phyloP scores from a whole-genome alignment of 805 yeast genomes.

The Suhomyces kilbournensis region DNA sequence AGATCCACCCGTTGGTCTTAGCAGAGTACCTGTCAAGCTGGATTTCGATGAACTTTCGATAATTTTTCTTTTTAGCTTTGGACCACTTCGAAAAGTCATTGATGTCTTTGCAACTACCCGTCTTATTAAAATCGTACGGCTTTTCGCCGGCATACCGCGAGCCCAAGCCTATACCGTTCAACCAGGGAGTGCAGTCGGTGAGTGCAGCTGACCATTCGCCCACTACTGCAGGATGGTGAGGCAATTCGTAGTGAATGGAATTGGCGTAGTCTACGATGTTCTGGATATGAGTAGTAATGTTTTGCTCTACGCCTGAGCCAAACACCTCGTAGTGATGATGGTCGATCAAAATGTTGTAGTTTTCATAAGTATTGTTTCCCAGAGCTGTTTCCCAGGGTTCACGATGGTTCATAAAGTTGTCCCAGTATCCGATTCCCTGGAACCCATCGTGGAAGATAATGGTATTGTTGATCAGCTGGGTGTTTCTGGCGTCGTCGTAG shows the following conservation, averaged over 20 bases:
- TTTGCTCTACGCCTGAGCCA: slow-evolving; percentile 21
- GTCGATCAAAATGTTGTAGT: slow-evolving; percentile 36
- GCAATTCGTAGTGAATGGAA: slow-evolving; percentile 34
- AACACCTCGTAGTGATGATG: slow-evolving; percentile 43
- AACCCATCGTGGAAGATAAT: slow-evolving; percentile 69
- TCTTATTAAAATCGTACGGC: slow-evolving; percentile 27
- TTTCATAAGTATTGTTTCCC: slow-evolving; percentile 7
- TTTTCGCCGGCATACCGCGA: slow-evolving; percentile 53
- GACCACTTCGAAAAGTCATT: slow-evolving; percentile 43
- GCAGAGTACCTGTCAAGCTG: slow-evolving; percentile 53
- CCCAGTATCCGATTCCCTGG: slow-evolving; percentile 53
- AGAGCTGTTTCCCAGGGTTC: slow-evolving; percentile 1
- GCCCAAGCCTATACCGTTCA: slow-evolving; percentile 68
- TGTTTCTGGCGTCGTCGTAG: slow-evolving; percentile 30
- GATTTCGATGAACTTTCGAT: slow-evolving; percentile 56
- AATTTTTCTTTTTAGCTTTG: slow-evolving; percentile 36
- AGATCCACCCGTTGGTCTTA: slow-evolving; percentile 56
- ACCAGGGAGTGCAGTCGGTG: slow-evolving; percentile 69
- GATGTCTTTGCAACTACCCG: slow-evolving; percentile 45
- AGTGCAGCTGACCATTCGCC: slow-evolving; percentile 40
- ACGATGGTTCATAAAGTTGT: slow-evolving; percentile 36
- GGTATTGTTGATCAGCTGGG: slow-evolving; percentile 33
- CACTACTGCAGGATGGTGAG: slow-evolving; percentile 48
- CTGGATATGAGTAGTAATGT: slow-evolving; percentile 29
- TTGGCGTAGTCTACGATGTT: slow-evolving; percentile 30